Evolutionary conservation across 2,329 filamentous ascomycete species (phyloP), one percentile per base, ranked within the genome.

Genomic region (Aphanocladium album): DNA sequence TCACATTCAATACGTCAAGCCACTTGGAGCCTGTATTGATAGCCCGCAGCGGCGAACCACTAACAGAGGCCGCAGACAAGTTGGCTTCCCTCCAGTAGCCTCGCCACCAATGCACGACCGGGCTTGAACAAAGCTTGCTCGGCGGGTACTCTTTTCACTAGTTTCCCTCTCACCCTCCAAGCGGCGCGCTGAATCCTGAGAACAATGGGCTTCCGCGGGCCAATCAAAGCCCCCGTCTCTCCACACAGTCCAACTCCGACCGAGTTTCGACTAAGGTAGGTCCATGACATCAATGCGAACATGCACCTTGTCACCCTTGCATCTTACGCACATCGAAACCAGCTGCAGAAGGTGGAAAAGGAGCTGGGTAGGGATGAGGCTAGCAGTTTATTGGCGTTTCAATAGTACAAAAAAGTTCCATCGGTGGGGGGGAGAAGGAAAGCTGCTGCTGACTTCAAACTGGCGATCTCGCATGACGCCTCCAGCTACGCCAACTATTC

Each of bases 221-320:
- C 47, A 51, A 51, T 51, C 47, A 51, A 25, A 21, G 30, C 47
- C 17, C 16, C 47, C 30, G 35, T 39, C 35, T 17, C 35, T 39
- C 35, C 35, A 39, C 35, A 39, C 35, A 39, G 4, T 17, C 5
- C 35, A 39, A 17, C 35, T 39, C 33, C 14, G 8, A 6, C 33
- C 35, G 6, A 35, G 54, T 57, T 58, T 58, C 56, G 25, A 43
- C 56, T 51, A 52, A 49, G 14, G 21, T 37, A 39, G 41, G 21
- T 51, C 45, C 45, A 50, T 58, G 56, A 58, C 47, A 58, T 51
- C 56, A 50, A 58, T 58, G 55, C 55, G 45, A 50, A 50, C 55
- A 47, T 21, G 54, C 27, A 37, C 33, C 14, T 14, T 11, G 21
- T 14, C 39, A 51, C 35, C 56, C 56, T 58, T 51, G 56, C 47